Evolutionary conservation across 345 rosid species (phyloP).

Genomic region (Lepidium sativum): DNA sequence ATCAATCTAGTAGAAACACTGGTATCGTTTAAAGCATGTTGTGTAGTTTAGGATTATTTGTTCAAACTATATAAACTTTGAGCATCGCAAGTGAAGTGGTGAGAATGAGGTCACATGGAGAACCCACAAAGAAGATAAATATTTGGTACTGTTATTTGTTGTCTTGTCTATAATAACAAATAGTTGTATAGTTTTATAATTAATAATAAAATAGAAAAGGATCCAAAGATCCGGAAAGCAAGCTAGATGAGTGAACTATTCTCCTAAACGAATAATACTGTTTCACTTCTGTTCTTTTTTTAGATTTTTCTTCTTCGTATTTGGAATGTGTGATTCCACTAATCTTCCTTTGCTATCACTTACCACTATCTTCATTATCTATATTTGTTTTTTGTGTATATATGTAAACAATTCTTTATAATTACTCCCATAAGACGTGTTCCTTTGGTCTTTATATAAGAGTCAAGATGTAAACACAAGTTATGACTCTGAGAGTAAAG

Average conservation of each 20-base stretch:
- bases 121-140: slow-evolving; percentile 26
- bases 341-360: slow-evolving; percentile 20
- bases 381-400: neutral
- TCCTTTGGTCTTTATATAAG: neutral
- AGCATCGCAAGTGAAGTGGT: slow-evolving; percentile 24
- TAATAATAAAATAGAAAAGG: neutral
- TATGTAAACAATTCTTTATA: neutral
- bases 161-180: slow-evolving; percentile 27
- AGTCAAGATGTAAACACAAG: neutral
- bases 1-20: no score
- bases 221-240: slow-evolving; percentile 25
- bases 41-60: neutral
- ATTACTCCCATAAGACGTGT: neutral
- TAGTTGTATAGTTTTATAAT: slow-evolving; percentile 10
- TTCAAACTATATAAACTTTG: neutral
- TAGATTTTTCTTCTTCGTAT: slow-evolving; percentile 40
- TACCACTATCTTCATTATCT: slow-evolving; percentile 3
- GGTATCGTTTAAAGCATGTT: neutral
- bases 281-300: slow-evolving; percentile 38
- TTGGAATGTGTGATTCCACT: slow-evolving; percentile 51
- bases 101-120: slow-evolving; percentile 68
- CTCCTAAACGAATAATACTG: slow-evolving; percentile 29
- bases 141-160: slow-evolving; percentile 26
- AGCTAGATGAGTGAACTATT: slow-evolving; percentile 19
- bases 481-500: neutral